Evolutionary conservation across 768 basidiomycete genomes (phyloP), one percentile per base, ranked within the genome.

Genomic region (Tephrocybe sp.): DNA sequence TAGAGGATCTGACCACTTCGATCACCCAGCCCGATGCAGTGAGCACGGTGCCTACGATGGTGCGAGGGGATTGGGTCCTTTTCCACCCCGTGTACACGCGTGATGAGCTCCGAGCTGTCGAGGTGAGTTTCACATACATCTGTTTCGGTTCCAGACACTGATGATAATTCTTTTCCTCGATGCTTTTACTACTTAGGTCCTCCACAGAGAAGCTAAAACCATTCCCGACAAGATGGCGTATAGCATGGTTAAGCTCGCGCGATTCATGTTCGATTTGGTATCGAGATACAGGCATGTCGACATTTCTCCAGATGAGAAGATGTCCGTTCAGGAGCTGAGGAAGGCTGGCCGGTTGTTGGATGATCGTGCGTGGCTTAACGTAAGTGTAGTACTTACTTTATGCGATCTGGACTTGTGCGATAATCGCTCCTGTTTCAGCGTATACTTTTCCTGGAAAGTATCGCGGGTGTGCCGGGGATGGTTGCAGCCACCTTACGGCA

Each of bases 391-490:
- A 23, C 13, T 1, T 30, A 12, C 5, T 26, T 36, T 19, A 35
- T 19, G 17, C 11, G 22, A 49, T n/a, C 34, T 32, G 16, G 1
- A 45, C 33, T 19, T 36, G 11, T 40, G 17, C 30, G 33, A 20
- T 41, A 36, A 40, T 44, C 34, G 20, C 19, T 20, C 17, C 41
- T 20, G 48, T 32, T 36, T 10, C 49, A 80, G 80, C 75, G 80
- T 33, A 79, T 80, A 45, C 59, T 79, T 20, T 74, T 77, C 71
- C 76, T 98, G 31, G 96, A 98, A 70, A 85, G 80, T 46, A 83
- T 97, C 47, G 97, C 97, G 11, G 97, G 91, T 17, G 94, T 98
- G 1, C 96, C 96, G 16, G 95, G 95, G 4, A 95, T 95, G 92
- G 92, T 89, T n/a, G 91, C 84, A 11, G 90, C 89, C 8, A 86